Percentiles rank a stretch among this genome's conserved stretches.
Evolutionary conservation across 805 yeast genomes (phyloP).

Genomic region (Huiozyma sinensis): DNA sequence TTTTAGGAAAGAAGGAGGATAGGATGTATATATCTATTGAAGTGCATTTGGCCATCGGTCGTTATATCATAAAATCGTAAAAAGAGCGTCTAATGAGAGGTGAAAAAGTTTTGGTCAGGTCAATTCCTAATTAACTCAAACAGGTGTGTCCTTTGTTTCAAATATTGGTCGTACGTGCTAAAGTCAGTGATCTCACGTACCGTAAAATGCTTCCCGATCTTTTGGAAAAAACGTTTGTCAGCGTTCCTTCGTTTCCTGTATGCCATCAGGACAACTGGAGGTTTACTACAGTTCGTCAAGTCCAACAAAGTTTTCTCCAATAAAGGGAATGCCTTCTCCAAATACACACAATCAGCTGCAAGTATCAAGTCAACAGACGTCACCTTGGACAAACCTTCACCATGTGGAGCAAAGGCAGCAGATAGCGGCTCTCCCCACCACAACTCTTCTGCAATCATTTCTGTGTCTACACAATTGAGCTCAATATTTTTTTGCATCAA

Average conservation of each 20-base stretch:
- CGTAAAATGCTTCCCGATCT: slow-evolving; percentile 26
- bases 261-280: slow-evolving; percentile 40
- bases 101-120: too few relatives aligned
- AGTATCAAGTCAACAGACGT: slow-evolving; percentile 35
- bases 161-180: slow-evolving; percentile 28
- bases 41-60: too few relatives aligned
- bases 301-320: slow-evolving; percentile 40
- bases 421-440: slow-evolving; percentile 32
- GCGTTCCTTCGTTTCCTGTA: slow-evolving; percentile 44
- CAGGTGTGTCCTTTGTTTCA: slow-evolving; percentile 32
- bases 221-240: slow-evolving; percentile 24
- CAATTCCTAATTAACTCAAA: slow-evolving; percentile 29
- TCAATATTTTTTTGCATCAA: slow-evolving; percentile 37
- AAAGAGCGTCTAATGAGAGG: too few relatives aligned
- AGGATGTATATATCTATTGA: too few relatives aligned
- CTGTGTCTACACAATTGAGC: slow-evolving; percentile 29
- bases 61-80: too few relatives aligned
- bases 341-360: slow-evolving; percentile 53
- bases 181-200: slow-evolving; percentile 26
- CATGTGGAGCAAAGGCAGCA: neutral
- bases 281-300: slow-evolving; percentile 27
- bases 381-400: slow-evolving; percentile 22
- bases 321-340: slow-evolving; percentile 43
- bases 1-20: too few relatives aligned
- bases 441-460: slow-evolving; percentile 34